phyloP scores from a whole-genome alignment of 2,329 filamentous ascomycete genomes.

The Botryotinia narcissicola region DNA sequence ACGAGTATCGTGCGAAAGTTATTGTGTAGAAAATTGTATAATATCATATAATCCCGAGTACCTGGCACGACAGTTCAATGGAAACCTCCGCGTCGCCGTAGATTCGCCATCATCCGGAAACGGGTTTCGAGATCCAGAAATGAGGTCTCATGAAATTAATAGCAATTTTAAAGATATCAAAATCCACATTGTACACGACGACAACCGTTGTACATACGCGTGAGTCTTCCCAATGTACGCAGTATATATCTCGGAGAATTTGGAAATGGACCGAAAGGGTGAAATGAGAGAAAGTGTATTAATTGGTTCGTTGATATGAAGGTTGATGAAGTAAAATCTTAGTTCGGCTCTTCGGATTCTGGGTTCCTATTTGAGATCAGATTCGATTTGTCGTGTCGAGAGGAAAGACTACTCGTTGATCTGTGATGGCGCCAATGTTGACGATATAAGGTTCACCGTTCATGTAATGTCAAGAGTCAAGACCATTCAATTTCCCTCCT shows the following conservation, averaged over 20 bases:
- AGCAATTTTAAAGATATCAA: neutral
- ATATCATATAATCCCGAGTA: neutral
- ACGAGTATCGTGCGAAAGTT: neutral
- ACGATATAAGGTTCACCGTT: neutral
- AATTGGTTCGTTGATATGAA: neutral
- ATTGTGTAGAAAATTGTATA: neutral
- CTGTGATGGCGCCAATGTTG: neutral
- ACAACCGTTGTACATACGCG: neutral
- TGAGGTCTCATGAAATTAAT: neutral
- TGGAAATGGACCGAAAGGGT: neutral
- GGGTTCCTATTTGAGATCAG: neutral
- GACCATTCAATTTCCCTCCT: neutral
- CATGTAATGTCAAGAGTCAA: neutral
- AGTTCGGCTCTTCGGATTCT: neutral
- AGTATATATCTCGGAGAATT: neutral
- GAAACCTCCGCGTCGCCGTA: neutral
- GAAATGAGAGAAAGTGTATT: constrained; percentile 5
- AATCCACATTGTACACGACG: neutral
- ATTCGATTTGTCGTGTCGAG: neutral
- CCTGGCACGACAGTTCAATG: neutral
- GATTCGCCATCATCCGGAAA: neutral
- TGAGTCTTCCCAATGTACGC: neutral
- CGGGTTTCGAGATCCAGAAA: neutral
- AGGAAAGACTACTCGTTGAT: neutral
- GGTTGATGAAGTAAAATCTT: neutral